A percentile compares a stretch with the other conserved stretches of the same genome.
Conservation (phyloP, 805 yeast species). For the Myxozyma nipponensis region DNA sequence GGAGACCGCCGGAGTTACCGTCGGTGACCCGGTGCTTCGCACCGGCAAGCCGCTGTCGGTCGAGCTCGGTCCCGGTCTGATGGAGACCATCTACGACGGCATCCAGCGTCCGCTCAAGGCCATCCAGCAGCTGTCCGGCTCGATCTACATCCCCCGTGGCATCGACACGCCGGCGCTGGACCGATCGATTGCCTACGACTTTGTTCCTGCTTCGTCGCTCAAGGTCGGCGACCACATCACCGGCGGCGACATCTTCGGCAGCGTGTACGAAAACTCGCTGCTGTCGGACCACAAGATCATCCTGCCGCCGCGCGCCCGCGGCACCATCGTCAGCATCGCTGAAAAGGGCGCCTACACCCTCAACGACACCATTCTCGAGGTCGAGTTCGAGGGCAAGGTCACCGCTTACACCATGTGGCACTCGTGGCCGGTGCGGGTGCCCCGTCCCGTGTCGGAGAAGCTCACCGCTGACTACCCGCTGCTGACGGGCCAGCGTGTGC, state of each 20-base stretch:
- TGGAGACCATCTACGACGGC: constrained; percentile 99
- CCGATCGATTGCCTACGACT: constrained; percentile 78
- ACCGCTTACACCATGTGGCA: constrained; percentile 89
- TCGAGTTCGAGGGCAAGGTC: constrained; percentile 88
- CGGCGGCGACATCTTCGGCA: constrained; percentile 97
- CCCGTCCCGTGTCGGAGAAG: constrained; percentile 96
- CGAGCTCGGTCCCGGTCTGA: constrained; percentile 97
- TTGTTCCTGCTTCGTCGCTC: constrained; percentile 63
- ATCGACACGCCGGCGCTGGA: constrained; percentile 92
- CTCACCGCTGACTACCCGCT: constrained; percentile 90
- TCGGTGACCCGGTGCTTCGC: constrained; percentile 97
- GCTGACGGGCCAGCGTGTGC: constrained; percentile 97
- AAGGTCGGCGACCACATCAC: constrained; percentile 95
- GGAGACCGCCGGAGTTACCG: constrained; percentile 98
- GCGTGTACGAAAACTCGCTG: constrained; percentile 89
- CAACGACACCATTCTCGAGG: constrained; percentile 84
- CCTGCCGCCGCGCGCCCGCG: constrained; percentile 97
- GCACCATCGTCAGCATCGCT: constrained; percentile 89
- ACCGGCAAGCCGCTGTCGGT: constrained; percentile 99
- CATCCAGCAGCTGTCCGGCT: constrained; percentile 78
- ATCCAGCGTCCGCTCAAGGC: constrained; percentile 98
- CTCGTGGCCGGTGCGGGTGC: constrained; percentile 99
- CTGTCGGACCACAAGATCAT: constrained; percentile 88
- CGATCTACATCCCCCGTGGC: constrained; percentile 98
- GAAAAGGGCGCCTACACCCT: constrained; percentile 86